phyloP scores from a whole-genome alignment of 2,329 filamentous ascomycete species.

The Colletotrichum camelliae region DNA sequence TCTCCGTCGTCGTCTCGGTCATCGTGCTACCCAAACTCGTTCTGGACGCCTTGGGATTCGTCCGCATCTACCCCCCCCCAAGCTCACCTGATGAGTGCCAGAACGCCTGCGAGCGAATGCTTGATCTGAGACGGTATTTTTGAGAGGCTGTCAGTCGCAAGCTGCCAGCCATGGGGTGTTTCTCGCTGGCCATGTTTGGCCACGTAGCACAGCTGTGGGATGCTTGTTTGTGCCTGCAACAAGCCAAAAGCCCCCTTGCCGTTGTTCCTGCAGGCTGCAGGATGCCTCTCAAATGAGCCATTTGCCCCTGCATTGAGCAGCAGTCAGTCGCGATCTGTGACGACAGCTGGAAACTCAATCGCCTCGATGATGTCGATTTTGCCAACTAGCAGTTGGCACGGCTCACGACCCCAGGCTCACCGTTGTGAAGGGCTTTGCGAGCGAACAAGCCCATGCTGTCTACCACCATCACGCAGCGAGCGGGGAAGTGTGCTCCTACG shows the following conservation, averaged over 20 bases:
- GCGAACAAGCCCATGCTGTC: neutral
- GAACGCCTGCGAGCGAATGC: neutral
- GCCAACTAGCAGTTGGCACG: neutral
- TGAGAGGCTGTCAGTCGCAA: neutral
- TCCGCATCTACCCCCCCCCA: neutral
- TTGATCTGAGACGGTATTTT: neutral
- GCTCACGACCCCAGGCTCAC: neutral
- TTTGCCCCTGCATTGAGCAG: neutral
- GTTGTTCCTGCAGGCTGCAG: neutral
- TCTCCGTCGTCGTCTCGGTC: neutral
- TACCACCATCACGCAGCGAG: neutral
- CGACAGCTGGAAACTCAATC: neutral
- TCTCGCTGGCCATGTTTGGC: neutral
- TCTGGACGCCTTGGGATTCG: neutral
- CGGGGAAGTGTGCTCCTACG: neutral
- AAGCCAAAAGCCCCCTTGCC: neutral
- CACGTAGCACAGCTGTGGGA: neutral
- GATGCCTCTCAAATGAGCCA: neutral
- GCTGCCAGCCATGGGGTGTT: neutral
- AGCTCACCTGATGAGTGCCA: neutral
- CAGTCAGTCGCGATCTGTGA: neutral
- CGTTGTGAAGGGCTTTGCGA: neutral
- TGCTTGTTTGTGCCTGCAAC: neutral
- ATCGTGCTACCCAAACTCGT: neutral
- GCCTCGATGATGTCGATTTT: neutral